These are phyloP conservation scores for Lasiosphaeriaceae sp. DNA, from an alignment of 495 filamentous ascomycete species.

Conservation along the genomic window DNA sequence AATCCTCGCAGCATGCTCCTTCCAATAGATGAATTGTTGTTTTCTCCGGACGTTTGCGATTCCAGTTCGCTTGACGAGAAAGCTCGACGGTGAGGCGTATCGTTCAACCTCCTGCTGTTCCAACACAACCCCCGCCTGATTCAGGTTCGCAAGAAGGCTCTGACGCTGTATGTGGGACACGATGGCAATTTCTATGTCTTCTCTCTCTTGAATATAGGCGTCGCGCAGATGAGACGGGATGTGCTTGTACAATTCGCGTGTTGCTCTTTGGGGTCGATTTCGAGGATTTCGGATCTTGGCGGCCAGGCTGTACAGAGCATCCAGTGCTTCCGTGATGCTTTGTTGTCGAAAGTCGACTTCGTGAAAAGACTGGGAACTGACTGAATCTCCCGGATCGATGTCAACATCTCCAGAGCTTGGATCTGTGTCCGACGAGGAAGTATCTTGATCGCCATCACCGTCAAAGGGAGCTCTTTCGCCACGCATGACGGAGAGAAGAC, in stretches of 20 bases:
- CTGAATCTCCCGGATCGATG: not conserved
- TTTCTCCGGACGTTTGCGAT: constrained; percentile 18
- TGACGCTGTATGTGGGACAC: too few species aligned
- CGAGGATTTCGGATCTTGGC: constrained; percentile 1
- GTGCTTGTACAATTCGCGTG: not conserved
- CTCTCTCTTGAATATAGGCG: constrained; percentile 6
- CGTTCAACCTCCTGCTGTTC: not conserved
- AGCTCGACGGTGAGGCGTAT: constrained; percentile 5
- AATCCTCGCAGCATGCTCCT: constrained; percentile 8
- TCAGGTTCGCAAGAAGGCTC: too few species aligned
- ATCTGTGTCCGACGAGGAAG: too few species aligned
- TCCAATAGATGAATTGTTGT: constrained; percentile 28
- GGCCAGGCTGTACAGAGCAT: constrained; percentile 4
- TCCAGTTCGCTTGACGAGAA: constrained; percentile 18
- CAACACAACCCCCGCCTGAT: too few species aligned
- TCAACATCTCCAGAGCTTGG: too few species aligned
- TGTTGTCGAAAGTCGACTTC: constrained; percentile 7
- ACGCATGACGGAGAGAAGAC: too few species aligned
- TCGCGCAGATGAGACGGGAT: not conserved
- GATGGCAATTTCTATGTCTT: not conserved
- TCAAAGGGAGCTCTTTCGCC: too few species aligned
- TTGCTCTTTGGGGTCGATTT: constrained; percentile 1
- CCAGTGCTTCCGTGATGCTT: not conserved
- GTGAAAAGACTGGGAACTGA: not conserved
- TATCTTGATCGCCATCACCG: too few species aligned